Evolutionary conservation across 2,329 filamentous ascomycete genomes (phyloP).

Genomic region (Leptographium galeiforme): DNA sequence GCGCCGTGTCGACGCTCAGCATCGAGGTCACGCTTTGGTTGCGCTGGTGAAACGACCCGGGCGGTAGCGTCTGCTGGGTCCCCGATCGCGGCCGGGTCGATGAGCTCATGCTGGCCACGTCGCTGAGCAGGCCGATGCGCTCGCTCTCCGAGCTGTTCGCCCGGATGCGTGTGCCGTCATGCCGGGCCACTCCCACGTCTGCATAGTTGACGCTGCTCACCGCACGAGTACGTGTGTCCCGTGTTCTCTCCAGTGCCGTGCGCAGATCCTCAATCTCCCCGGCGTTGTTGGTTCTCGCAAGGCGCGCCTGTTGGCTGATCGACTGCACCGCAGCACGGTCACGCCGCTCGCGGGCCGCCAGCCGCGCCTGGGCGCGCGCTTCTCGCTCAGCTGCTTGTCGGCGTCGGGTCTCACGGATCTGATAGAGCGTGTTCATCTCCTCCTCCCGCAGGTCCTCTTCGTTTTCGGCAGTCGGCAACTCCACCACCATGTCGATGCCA

Average conservation of each 20-base stretch:
- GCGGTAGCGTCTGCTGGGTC: slow-evolving; percentile 9
- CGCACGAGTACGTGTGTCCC: slow-evolving; percentile 47
- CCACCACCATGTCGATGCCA: slow-evolving; percentile 82
- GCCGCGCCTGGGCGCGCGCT: slow-evolving; percentile 52
- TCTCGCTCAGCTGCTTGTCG: slow-evolving; percentile 66
- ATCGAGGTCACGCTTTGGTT: slow-evolving; percentile 38
- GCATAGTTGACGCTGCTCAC: slow-evolving; percentile 67
- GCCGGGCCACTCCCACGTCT: slow-evolving; percentile 60
- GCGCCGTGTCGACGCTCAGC: slow-evolving; percentile 32
- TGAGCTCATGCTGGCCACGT: slow-evolving; percentile 48
- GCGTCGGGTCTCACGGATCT: slow-evolving; percentile 69
- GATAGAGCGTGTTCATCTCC: slow-evolving; percentile 87
- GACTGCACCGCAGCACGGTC: slow-evolving; percentile 57
- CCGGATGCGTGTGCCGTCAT: slow-evolving; percentile 63
- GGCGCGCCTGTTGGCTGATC: slow-evolving; percentile 44
- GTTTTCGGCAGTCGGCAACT: slow-evolving; percentile 68
- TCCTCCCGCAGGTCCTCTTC: slow-evolving; percentile 68
- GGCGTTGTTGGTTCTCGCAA: slow-evolving; percentile 28
- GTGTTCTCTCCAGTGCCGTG: slow-evolving; percentile 39
- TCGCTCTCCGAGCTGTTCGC: slow-evolving; percentile 64
- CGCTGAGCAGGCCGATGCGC: slow-evolving; percentile 55
- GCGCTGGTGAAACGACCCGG: slow-evolving; percentile 22
- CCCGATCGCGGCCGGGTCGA: slow-evolving; percentile 20
- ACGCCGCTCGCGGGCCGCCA: slow-evolving; percentile 58
- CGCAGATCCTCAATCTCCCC: slow-evolving; percentile 48